Conservation (phyloP, 2,329 filamentous ascomycete genomes). For the Beauveria bassiana region DNA sequence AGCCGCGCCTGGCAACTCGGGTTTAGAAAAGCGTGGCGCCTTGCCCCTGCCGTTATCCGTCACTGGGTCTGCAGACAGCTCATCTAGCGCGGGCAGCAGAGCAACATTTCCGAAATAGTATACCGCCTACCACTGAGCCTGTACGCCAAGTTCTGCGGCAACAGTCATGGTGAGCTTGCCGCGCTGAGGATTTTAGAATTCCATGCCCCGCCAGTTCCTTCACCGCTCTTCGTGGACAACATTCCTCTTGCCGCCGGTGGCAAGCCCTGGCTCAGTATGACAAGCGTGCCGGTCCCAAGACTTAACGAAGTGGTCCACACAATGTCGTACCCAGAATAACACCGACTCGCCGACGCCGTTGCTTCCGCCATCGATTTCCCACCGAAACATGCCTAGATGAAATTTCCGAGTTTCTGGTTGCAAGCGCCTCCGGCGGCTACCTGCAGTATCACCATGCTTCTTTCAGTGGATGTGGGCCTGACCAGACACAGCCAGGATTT, state of each 20-base stretch:
- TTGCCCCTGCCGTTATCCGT: not conserved
- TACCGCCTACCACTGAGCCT: not conserved
- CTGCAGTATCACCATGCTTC: constrained; percentile 20
- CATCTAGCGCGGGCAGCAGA: not conserved
- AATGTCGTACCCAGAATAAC: not conserved
- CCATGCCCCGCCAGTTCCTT: not conserved
- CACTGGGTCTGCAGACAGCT: not conserved
- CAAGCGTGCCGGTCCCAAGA: not conserved
- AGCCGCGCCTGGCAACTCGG: not conserved
- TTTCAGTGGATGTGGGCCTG: constrained; percentile 19
- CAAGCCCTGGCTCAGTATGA: constrained; percentile 3
- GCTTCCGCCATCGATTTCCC: not conserved
- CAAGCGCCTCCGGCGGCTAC: constrained; percentile 22
- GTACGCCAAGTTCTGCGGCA: constrained; percentile 4
- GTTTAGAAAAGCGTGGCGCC: not conserved
- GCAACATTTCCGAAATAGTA: not conserved
- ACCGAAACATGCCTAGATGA: constrained; percentile 5
- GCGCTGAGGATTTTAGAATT: not conserved
- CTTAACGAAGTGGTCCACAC: constrained; percentile 15
- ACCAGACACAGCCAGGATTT: constrained; percentile 24
- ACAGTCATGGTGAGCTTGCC: not conserved
- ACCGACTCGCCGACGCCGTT: not conserved
- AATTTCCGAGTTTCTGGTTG: constrained; percentile 22
- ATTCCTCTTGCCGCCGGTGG: not conserved
- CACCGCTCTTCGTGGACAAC: not conserved